Evolutionary conservation across 2,329 filamentous ascomycete species (phyloP).

Genomic region (Grosmannia huntii): DNA sequence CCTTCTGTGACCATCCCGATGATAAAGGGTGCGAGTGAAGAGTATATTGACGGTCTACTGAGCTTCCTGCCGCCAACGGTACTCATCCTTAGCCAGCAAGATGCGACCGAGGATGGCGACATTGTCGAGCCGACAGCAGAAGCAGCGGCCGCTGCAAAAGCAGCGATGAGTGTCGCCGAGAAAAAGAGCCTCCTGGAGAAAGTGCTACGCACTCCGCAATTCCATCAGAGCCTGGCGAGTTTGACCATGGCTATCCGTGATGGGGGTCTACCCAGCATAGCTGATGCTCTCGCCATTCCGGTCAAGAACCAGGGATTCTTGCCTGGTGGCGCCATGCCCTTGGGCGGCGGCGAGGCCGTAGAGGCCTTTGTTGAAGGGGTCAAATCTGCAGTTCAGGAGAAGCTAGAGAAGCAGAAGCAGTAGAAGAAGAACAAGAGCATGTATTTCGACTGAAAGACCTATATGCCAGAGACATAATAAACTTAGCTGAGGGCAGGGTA

Average conservation of each 20-base stretch:
- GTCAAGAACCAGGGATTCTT: constrained; percentile 79
- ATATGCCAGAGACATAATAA: not conserved
- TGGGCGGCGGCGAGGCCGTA: constrained; percentile 80
- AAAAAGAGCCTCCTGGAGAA: constrained; percentile 72
- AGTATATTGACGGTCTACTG: constrained; percentile 62
- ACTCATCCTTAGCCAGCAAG: constrained; percentile 61
- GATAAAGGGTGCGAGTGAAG: constrained; percentile 51
- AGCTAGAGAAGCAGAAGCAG: constrained; percentile 15
- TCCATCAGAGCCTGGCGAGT: constrained; percentile 73
- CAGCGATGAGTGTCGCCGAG: constrained; percentile 57
- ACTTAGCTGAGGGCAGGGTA: too few species aligned
- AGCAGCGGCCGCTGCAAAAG: constrained; percentile 58
- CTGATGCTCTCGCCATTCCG: constrained; percentile 69
- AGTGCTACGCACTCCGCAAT: constrained; percentile 80
- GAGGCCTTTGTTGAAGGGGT: constrained; percentile 86
- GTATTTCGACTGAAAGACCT: not conserved
- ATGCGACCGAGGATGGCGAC: constrained; percentile 37
- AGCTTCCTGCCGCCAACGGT: constrained; percentile 67
- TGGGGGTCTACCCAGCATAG: constrained; percentile 79
- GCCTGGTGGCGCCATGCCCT: constrained; percentile 59
- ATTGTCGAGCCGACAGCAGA: constrained; percentile 51
- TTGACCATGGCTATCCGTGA: constrained; percentile 81
- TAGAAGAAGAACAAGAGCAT: constrained; percentile 9
- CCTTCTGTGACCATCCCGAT: constrained; percentile 66
- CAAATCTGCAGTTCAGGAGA: constrained; percentile 61